These are phyloP conservation scores for Arachis monticola DNA, from an alignment of 331 rosid genomes.

Conservation along the genomic window DNA sequence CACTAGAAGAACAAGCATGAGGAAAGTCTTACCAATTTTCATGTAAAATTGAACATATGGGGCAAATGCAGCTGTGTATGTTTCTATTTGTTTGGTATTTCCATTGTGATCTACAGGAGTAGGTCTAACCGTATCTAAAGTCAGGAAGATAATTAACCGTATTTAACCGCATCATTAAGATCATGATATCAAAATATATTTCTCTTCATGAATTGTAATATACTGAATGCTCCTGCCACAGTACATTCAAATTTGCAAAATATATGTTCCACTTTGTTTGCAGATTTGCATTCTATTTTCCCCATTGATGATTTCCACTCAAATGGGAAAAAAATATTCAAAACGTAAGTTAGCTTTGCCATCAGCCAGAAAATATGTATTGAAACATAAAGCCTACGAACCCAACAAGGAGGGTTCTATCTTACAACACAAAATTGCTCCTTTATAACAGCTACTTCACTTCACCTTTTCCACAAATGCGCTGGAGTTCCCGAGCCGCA, in stretches of 20 bases:
- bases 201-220: slow-evolving; percentile 28
- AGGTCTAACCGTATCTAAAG: not conserved
- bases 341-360: slow-evolving; percentile 24
- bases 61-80: not conserved
- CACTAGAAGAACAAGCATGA: slow-evolving; percentile 33
- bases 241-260: slow-evolving; percentile 29
- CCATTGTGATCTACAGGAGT: not conserved
- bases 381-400: slow-evolving; percentile 41
- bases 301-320: slow-evolving; percentile 36
- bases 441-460: slow-evolving; percentile 47
- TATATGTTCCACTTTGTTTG: slow-evolving; percentile 30
- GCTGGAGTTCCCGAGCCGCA: slow-evolving; percentile 70
- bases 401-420: slow-evolving; percentile 42
- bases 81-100: slow-evolving; percentile 15
- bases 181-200: slow-evolving; percentile 31
- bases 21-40: not conserved
- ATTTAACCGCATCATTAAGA: slow-evolving; percentile 6
- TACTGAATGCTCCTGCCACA: slow-evolving; percentile 22
- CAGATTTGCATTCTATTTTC: slow-evolving; percentile 33
- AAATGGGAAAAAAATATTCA: slow-evolving; percentile 37
- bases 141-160: not conserved
- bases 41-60: slow-evolving; percentile 11
- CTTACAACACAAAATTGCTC: slow-evolving; percentile 37
- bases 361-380: slow-evolving; percentile 45
- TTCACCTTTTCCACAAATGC: slow-evolving; percentile 66